Evolutionary conservation across 2,329 filamentous ascomycete genomes (phyloP).

Genomic region (Onygenales sp.): DNA sequence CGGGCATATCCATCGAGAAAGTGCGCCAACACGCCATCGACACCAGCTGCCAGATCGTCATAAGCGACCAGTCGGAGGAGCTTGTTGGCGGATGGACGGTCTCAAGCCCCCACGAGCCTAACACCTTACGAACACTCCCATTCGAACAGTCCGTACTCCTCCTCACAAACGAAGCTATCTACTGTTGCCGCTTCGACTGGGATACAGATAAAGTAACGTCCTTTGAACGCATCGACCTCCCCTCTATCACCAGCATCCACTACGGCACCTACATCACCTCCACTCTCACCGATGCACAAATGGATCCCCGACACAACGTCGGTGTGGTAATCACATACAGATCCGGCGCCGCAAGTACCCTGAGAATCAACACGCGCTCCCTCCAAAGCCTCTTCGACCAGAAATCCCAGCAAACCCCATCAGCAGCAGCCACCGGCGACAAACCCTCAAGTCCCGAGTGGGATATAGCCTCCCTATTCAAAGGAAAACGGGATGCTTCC

Average conservation of each 20-base stretch:
- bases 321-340: conserved; percentile 74
- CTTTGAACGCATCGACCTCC: conserved; percentile 76
- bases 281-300: conserved; percentile 66
- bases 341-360: conserved; percentile 59
- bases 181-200: conserved; percentile 90
- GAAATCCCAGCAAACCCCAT: conserved; percentile 4
- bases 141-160: conserved; percentile 86
- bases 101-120: conserved; percentile 62
- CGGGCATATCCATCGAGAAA: conserved; percentile 74
- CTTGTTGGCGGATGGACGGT: conserved; percentile 85
- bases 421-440: not conserved
- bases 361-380: conserved; percentile 77
- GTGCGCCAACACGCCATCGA: conserved; percentile 86
- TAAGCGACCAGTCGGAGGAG: conserved; percentile 74
- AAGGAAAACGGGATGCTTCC: conserved; percentile 19
- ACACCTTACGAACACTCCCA: conserved; percentile 59
- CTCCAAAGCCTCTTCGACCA: conserved; percentile 51
- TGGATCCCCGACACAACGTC: conserved; percentile 69
- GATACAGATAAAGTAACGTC: conserved; percentile 86
- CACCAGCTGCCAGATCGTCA: conserved; percentile 74
- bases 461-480: conserved; percentile 34
- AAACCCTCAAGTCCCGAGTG: conserved; percentile 21
- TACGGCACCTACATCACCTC: conserved; percentile 86
- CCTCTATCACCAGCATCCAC: conserved; percentile 62
- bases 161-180: conserved; percentile 74